Base-by-base conservation (phyloP, 805 yeast species). In the Cyberlindnera maclurae region DNA sequence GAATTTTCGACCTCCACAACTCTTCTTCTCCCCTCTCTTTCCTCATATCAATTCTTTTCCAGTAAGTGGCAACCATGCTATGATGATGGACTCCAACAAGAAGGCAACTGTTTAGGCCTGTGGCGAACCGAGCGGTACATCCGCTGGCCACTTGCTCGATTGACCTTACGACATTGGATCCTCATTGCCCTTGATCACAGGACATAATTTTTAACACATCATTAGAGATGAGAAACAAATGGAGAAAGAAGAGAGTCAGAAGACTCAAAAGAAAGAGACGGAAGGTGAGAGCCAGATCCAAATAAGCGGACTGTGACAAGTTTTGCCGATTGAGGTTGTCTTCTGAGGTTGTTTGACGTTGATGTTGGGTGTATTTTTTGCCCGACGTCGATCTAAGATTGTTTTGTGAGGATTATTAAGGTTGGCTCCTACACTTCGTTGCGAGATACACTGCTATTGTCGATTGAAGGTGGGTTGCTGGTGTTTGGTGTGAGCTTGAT, bases 221-320 rank as follows among this genome's bases (percentile, higher is more conserved):
- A 29, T 34, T 47, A 63, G 62, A 65, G 63, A 84, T 84, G 95
- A 83, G 95, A 82, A 81, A 84, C 76, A 89, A 89, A 84, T 89
- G 97, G 97, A 90, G 96, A 85, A 90, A 90, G 85, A 90, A 90
- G 95, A 90, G 97, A 89, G 95, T 84, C 74, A 89, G 97, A 86
- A 87, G 97, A 86, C 85, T 90, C 70, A 90, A 90, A 86, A 87
- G 97, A 81, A 90, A 90, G 95, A 86, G 97, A 84, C 96, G 97
- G 97, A 90, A 90, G 96, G 96, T 90, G 67, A 87, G 97, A 86
- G 97, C 97, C 76, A 88, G 97, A 86, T 86, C 96, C 79, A 85
- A 85, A 82, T 85, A 83, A 83, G 77, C 84, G 82, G 64, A 62
- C 54, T 51, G 51, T 46, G 41, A 42, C 45, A 45, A 40, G 12